A percentile compares a stretch with the other conserved stretches of the same genome.
Conservation (phyloP, 2,329 filamentous ascomycete genomes). For the Aureobasidium sp. region DNA sequence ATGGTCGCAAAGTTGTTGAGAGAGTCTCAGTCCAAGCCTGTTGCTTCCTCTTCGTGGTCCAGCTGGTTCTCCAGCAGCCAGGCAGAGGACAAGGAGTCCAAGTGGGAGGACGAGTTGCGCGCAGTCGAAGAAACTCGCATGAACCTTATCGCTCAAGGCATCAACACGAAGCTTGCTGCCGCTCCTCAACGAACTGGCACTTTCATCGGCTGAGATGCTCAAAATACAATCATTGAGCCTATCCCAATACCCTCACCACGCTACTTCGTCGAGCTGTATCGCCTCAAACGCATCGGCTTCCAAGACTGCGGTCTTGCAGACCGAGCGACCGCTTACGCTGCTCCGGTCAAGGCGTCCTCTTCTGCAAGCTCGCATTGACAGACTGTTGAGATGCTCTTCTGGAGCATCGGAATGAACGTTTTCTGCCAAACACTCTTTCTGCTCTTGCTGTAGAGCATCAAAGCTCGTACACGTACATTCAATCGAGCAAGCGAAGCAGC, state of each 20-base stretch:
- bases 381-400: too few relatives aligned
- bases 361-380: too few relatives aligned
- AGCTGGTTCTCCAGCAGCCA: constrained; percentile 15
- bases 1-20: constrained; percentile 62
- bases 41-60: constrained; percentile 14
- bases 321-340: neutral
- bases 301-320: neutral
- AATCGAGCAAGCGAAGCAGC: too few relatives aligned
- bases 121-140: constrained; percentile 19
- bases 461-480: too few relatives aligned
- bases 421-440: too few relatives aligned
- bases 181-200: neutral
- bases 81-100: constrained; percentile 14
- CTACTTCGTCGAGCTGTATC: neutral
- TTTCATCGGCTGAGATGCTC: neutral
- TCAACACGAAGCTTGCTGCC: constrained; percentile 16
- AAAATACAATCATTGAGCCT: neutral
- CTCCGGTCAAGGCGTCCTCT: neutral
- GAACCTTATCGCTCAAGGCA: constrained; percentile 19
- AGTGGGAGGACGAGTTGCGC: constrained; percentile 10
- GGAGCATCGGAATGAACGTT: too few relatives aligned
- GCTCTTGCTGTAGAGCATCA: too few relatives aligned
- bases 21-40: constrained; percentile 30
- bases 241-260: neutral
- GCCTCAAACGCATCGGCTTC: neutral